phyloP scores from a whole-genome alignment of 1,284 basidiomycete species.

The Rugosomyces carneus region DNA sequence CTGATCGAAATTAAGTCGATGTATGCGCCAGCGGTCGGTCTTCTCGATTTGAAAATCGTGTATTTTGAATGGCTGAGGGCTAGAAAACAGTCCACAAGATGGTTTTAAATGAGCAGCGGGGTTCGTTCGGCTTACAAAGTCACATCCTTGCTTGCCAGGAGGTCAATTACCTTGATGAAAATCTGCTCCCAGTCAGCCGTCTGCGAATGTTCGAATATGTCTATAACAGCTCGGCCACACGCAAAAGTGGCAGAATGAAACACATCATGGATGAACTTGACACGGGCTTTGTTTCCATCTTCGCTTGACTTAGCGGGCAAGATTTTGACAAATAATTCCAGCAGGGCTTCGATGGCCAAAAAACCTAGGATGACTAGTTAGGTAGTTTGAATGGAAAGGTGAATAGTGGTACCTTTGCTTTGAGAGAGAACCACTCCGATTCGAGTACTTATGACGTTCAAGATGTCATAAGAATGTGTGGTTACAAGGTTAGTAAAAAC shows the following conservation, averaged over 20 bases:
- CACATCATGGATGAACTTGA: conserved; percentile 45
- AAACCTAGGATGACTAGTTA: conserved; percentile 35
- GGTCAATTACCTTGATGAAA: conserved; percentile 39
- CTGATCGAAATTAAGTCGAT: conserved; percentile 47
- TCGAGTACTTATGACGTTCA: conserved; percentile 13
- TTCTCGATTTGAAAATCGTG: conserved; percentile 35
- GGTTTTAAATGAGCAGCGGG: background rate
- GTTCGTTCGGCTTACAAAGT: conserved; percentile 37
- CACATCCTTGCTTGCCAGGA: conserved; percentile 40
- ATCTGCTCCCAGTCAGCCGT: conserved; percentile 49
- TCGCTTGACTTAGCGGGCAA: conserved; percentile 39
- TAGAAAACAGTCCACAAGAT: conserved; percentile 22
- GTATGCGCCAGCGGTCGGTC: conserved; percentile 28
- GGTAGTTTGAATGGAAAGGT: background rate
- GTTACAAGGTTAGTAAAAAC: background rate
- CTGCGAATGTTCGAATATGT: conserved; percentile 36
- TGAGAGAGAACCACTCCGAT: conserved; percentile 19
- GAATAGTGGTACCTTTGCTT: conserved; percentile 13
- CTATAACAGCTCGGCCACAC: conserved; percentile 32
- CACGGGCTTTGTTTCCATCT: conserved; percentile 32
- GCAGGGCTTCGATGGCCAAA: conserved; percentile 47
- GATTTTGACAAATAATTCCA: conserved; percentile 50
- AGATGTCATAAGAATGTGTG: background rate
- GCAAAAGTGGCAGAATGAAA: conserved; percentile 32
- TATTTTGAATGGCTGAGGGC: conserved; percentile 55